These are phyloP conservation scores for Xylariales sp. DNA, from an alignment of 2,329 filamentous ascomycete genomes.

Conservation along the genomic window DNA sequence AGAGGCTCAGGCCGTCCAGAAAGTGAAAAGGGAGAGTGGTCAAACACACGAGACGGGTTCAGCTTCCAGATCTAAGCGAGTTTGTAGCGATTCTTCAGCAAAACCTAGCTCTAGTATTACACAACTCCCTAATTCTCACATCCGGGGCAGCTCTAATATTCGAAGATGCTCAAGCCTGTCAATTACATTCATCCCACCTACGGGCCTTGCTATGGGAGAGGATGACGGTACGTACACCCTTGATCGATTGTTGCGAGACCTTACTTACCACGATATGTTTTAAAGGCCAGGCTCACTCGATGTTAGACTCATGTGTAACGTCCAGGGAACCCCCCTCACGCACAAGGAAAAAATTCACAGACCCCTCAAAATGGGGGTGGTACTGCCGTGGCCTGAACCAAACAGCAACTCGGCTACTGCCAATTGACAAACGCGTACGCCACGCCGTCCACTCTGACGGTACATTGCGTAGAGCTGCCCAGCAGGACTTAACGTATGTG, in stretches of 20 bases:
- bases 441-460: background rate
- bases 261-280: no score
- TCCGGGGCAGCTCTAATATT: constrained; percentile 4
- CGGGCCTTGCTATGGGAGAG: background rate
- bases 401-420: background rate
- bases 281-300: no score
- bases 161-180: constrained; percentile 2
- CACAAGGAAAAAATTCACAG: no score
- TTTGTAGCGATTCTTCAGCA: constrained; percentile 9
- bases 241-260: no score
- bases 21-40: constrained; percentile 17
- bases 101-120: background rate
- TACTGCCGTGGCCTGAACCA: no score
- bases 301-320: no score
- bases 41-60: constrained; percentile 17
- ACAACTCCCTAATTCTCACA: constrained; percentile 7
- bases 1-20: constrained; percentile 17
- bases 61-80: constrained; percentile 10
- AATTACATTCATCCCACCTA: constrained; percentile 4
- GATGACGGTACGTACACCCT: background rate
- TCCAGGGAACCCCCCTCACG: no score
- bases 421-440: constrained; percentile 1
- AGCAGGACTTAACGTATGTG: constrained; percentile 2
- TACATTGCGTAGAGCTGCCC: background rate
- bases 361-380: no score